These are phyloP conservation scores for Pisolithus marmoratus DNA, from an alignment of 768 basidiomycete species.

Conservation along the genomic window DNA sequence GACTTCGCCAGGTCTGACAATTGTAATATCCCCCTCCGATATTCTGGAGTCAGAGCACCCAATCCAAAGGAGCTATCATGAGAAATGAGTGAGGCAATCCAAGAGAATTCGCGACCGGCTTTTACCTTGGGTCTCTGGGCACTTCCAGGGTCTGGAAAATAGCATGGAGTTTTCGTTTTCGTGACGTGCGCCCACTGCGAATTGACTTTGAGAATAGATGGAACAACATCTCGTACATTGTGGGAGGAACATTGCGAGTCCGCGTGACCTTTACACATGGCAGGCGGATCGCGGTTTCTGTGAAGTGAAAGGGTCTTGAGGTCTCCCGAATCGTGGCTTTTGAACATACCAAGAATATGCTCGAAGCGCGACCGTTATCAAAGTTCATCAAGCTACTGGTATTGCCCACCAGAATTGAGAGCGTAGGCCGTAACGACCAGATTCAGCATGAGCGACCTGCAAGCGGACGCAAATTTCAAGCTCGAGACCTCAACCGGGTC, in stretches of 20 bases:
- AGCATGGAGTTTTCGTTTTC: constrained; percentile 16
- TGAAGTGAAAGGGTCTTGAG: too few relatives aligned
- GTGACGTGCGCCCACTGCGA: constrained; percentile 15
- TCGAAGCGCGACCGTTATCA: too few relatives aligned
- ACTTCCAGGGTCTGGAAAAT: constrained; percentile 10
- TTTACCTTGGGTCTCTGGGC: constrained; percentile 17
- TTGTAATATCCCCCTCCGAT: constrained; percentile 70
- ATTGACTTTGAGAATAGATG: constrained; percentile 10
- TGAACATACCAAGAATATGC: too few relatives aligned
- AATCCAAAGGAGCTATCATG: constrained; percentile 65
- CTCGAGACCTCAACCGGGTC: too few relatives aligned
- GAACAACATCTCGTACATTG: not conserved
- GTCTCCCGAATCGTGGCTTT: too few relatives aligned
- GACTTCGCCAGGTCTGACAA: constrained; percentile 67
- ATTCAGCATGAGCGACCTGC: too few relatives aligned
- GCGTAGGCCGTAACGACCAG: too few relatives aligned
- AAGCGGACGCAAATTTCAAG: too few relatives aligned
- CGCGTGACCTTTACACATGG: not conserved
- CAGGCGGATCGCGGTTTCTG: too few relatives aligned
- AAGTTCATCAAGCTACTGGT: too few relatives aligned
- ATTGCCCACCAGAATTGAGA: too few relatives aligned
- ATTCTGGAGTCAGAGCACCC: constrained; percentile 84
- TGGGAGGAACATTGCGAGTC: not conserved
- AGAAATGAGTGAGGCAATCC: not conserved
- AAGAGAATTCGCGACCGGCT: not conserved